Conservation (phyloP, 495 filamentous ascomycete genomes). For the Mycothermus thermophilus region DNA sequence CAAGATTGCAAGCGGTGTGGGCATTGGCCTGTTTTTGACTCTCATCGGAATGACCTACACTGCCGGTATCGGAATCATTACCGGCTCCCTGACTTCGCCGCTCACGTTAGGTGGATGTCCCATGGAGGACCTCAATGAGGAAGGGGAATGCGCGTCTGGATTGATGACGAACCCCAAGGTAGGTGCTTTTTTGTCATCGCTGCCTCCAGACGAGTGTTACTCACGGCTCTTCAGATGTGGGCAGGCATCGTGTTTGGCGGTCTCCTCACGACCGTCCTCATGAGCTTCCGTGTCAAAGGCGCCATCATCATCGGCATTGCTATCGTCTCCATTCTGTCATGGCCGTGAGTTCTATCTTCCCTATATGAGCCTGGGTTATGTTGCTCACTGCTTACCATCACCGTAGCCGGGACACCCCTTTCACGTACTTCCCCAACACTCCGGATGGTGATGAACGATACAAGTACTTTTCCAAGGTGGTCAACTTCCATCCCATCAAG, state of each 20-base stretch:
- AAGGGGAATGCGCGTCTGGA: slow-evolving; percentile 26
- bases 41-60: slow-evolving; percentile 63
- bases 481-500: slow-evolving; percentile 63
- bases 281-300: slow-evolving; percentile 68
- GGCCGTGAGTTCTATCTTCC: slow-evolving; percentile 52
- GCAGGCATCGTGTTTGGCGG: slow-evolving; percentile 69
- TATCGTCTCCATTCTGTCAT: slow-evolving; percentile 67
- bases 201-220: neutral
- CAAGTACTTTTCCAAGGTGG: slow-evolving; percentile 66
- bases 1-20: slow-evolving; percentile 67
- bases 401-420: slow-evolving; percentile 48
- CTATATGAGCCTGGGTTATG: too few relatives aligned
- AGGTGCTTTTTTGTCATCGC: slow-evolving; percentile 1
- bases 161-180: slow-evolving; percentile 58
- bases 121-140: slow-evolving; percentile 22
- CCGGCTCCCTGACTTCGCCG: slow-evolving; percentile 44
- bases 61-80: slow-evolving; percentile 63
- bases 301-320: slow-evolving; percentile 74
- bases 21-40: slow-evolving; percentile 68
- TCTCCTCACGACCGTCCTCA: slow-evolving; percentile 57
- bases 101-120: slow-evolving; percentile 56
- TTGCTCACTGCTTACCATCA: too few relatives aligned
- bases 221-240: slow-evolving; percentile 41
- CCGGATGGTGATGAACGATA: slow-evolving; percentile 48
- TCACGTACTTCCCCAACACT: slow-evolving; percentile 70